Conservation (phyloP, 1,284 basidiomycete genomes). For the Lentinula novae-zelandiae region DNA sequence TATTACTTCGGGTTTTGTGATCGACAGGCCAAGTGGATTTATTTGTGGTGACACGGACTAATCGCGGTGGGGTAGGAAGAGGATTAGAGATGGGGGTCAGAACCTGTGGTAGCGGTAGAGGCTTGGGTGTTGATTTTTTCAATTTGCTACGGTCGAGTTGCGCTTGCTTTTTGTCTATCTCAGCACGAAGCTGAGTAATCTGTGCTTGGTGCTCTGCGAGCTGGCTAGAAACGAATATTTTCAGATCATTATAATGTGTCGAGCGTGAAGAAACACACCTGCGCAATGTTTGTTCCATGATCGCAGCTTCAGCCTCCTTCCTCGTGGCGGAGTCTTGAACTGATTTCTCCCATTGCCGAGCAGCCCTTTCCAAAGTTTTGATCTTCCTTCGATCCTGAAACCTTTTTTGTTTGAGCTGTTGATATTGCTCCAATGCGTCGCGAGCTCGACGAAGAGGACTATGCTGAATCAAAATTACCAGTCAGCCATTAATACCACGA, state of each 20-base stretch:
- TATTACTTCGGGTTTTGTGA: neutral
- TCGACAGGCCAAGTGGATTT: neutral
- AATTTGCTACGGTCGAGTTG: conserved; percentile 11
- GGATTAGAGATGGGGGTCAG: conserved; percentile 1
- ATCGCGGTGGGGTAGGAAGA: conserved; percentile 7
- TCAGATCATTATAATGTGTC: neutral
- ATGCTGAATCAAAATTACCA: conserved; percentile 15
- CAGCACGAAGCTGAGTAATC: conserved; percentile 22
- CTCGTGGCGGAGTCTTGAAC: neutral
- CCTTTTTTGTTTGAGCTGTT: conserved; percentile 15
- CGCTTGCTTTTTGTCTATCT: conserved; percentile 23
- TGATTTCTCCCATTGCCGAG: conserved; percentile 16
- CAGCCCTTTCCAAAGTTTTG: conserved; percentile 7
- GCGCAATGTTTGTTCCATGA: conserved; percentile 8
- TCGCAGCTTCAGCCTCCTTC: conserved; percentile 3
- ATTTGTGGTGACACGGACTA: neutral
- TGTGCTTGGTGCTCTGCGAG: conserved; percentile 19
- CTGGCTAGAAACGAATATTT: conserved; percentile 11
- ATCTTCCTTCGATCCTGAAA: conserved; percentile 7
- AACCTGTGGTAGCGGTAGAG: neutral
- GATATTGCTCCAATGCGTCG: conserved; percentile 22
- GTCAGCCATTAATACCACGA: conserved; percentile 5
- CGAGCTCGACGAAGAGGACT: conserved; percentile 26
- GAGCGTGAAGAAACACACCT: neutral
- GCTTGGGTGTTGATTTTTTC: neutral